phyloP scores from a whole-genome alignment of 805 yeast species.

The Cephaloascus albidus region DNA sequence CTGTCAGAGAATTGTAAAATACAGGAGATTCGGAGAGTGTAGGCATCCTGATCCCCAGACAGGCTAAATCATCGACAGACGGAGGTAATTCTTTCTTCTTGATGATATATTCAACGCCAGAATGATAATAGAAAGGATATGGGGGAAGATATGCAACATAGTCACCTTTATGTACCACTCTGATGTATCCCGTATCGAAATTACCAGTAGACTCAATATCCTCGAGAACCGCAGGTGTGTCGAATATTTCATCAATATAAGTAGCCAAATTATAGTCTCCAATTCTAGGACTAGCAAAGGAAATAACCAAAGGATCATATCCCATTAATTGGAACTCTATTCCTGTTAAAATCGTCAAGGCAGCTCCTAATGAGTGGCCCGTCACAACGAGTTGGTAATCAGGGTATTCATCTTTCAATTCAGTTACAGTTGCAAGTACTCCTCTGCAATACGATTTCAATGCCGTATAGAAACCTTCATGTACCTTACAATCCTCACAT shows the following conservation, averaged over 20 bases:
- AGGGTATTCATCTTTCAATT: constrained; percentile 25
- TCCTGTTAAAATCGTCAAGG: constrained; percentile 54
- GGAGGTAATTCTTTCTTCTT: constrained; percentile 18
- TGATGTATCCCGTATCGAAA: constrained; percentile 30
- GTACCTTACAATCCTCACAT: constrained; percentile 50
- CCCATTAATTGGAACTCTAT: constrained; percentile 52
- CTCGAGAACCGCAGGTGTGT: constrained; percentile 18
- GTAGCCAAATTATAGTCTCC: constrained; percentile 42
- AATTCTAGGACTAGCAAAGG: constrained; percentile 58
- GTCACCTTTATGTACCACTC: constrained; percentile 53
- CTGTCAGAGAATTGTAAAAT: neutral
- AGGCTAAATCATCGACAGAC: neutral
- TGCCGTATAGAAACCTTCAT: constrained; percentile 52
- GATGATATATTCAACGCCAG: constrained; percentile 25
- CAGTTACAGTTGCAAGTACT: constrained; percentile 24
- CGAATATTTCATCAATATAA: constrained; percentile 44
- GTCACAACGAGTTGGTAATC: constrained; percentile 43
- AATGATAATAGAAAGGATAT: constrained; percentile 22
- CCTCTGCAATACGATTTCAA: constrained; percentile 28
- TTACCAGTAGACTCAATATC: constrained; percentile 12
- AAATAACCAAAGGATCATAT: constrained; percentile 40
- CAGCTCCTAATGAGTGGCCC: constrained; percentile 78
- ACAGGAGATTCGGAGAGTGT: neutral
- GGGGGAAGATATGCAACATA: constrained; percentile 55
- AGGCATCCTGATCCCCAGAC: neutral